phyloP scores from a whole-genome alignment of 2,329 filamentous ascomycete genomes.

The Calonectria pseudoturangicola region DNA sequence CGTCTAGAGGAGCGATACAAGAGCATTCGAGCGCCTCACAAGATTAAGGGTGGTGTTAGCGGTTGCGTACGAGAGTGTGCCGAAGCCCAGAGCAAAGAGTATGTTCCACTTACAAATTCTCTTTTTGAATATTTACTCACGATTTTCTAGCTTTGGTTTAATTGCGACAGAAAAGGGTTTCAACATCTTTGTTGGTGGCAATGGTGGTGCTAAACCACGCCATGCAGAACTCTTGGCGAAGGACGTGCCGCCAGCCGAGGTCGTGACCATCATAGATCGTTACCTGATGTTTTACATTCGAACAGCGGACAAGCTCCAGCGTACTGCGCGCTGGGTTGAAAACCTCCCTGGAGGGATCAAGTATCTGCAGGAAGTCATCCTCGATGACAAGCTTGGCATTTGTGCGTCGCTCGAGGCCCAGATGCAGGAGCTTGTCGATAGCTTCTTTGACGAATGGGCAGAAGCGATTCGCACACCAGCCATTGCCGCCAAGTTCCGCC shows the following conservation, averaged over 20 bases:
- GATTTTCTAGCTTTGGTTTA: conserved; percentile 80
- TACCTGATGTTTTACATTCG: conserved; percentile 96
- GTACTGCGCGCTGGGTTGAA: conserved; percentile 92
- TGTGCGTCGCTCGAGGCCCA: conserved; percentile 88
- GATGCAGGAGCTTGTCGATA: conserved; percentile 89
- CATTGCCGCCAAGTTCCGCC: conserved; percentile 81
- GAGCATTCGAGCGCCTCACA: conserved; percentile 90
- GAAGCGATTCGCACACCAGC: conserved; percentile 84
- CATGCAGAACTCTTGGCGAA: conserved; percentile 90
- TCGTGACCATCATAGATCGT: conserved; percentile 89
- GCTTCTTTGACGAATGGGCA: conserved; percentile 94
- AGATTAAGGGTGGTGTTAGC: conserved; percentile 92
- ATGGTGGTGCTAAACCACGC: conserved; percentile 89
- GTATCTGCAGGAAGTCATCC: conserved; percentile 87
- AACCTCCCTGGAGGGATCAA: conserved; percentile 87
- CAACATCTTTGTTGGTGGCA: conserved; percentile 93
- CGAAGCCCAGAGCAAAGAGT: conserved; percentile 95
- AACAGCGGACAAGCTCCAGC: conserved; percentile 91
- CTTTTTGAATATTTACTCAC: conserved; percentile 38
- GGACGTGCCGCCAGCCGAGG: conserved; percentile 88
- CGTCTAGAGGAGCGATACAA: conserved; percentile 93
- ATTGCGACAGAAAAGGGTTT: conserved; percentile 95
- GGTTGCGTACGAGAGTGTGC: conserved; percentile 95
- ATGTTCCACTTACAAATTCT: conserved; percentile 55
- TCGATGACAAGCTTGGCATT: conserved; percentile 91